phyloP scores from a whole-genome alignment of 306 rosid genomes.

The Glycine tomentella region DNA sequence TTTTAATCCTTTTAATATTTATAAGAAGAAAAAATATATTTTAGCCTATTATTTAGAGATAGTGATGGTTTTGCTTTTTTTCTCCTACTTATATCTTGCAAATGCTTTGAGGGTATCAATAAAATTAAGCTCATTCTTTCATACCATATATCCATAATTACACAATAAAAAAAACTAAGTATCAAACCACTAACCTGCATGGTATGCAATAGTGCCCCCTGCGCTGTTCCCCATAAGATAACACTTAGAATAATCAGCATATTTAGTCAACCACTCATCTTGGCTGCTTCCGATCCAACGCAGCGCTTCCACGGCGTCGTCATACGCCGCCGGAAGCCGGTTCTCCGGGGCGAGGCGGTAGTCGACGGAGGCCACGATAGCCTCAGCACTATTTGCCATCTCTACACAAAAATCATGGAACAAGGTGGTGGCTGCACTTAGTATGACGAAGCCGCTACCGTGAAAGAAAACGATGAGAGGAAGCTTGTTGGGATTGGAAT shows the following conservation, averaged over 20 bases:
- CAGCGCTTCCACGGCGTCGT: slow-evolving; percentile 60
- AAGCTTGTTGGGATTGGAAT: background rate
- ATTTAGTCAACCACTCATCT: slow-evolving; percentile 51
- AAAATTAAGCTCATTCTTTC: no score
- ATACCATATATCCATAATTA: no score
- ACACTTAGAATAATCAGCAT: slow-evolving; percentile 52
- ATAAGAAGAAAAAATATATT: no score
- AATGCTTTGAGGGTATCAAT: no score
- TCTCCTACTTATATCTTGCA: no score
- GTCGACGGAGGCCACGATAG: slow-evolving; percentile 53
- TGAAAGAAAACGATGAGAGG: slow-evolving; percentile 50
- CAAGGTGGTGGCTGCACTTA: slow-evolving; percentile 40
- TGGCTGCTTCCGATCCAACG: slow-evolving; percentile 37
- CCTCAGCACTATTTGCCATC: slow-evolving; percentile 30
- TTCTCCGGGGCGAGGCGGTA: slow-evolving; percentile 68
- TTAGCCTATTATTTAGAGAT: no score
- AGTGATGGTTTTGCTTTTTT: no score
- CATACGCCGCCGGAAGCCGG: slow-evolving; percentile 60
- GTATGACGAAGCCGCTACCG: slow-evolving; percentile 53
- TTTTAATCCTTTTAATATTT: no score
- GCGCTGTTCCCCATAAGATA: background rate
- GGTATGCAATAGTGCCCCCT: no score
- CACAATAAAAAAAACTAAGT: no score
- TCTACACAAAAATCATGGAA: slow-evolving; percentile 46
- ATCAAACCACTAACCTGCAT: no score